Base-by-base conservation (phyloP, 768 basidiomycete genomes). In the Termitomyces heimii region DNA sequence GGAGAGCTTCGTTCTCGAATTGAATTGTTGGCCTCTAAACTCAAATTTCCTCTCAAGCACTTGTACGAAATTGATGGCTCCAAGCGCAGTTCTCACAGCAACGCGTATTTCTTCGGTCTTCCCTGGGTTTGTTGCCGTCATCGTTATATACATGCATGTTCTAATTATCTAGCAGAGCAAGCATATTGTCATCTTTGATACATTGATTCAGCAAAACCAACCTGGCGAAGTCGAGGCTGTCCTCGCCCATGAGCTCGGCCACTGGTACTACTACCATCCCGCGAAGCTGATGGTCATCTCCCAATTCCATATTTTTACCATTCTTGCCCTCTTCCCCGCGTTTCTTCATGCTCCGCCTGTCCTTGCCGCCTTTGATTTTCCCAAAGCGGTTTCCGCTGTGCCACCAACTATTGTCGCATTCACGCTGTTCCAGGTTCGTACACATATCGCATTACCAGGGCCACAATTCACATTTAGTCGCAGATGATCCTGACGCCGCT, bases 91-190 rank as follows among this genome's bases (percentile, higher is more conserved):
- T 89, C 92, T 2, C 96, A 99, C 73, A 90, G 88, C 63, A 98
- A 98, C 63, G 95, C 95, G n/a, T 98, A 97, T 75, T 98, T 98
- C 79, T 98, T 94, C 62, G 96, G 96, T 57, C 81, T 98, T 13
- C 96, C 95, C 1, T 95, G 94, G 89, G 92, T 92, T 50, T 42
- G 77, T 73, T 13, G 24, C 5, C 26, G 37, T 53, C 7, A 20
- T 48, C 22, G 31, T 42, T 40, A 9, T 46, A 22, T 31, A 13
- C 10, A 40, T 40, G 0, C 5, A 37, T n/a, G n/a, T 26, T 42
- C 20, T 14, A 31, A 50, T 47, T 26, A 13, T 56, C 32, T 5
- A 18, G 42, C 61, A 91, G 89, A 89, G 86, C 74, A 94, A 94
- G 64, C 92, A 94, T 72, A 92, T 96, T 62, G 94, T 98, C 70